Evolutionary conservation across 805 yeast genomes (phyloP).

Genomic region (Kazachstania kunashirensis): DNA sequence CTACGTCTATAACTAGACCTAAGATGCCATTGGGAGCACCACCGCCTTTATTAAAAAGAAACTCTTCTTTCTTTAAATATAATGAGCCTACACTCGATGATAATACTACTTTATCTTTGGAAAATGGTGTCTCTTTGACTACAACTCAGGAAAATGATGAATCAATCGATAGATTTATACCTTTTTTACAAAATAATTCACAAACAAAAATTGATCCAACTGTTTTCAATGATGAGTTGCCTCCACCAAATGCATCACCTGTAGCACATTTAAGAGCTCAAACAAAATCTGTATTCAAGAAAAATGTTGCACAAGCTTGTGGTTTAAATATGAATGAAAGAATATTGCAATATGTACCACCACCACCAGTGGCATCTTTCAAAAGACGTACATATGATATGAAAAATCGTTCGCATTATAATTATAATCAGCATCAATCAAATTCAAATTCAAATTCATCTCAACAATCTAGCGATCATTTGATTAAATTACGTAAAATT

Average conservation of each 20-base stretch:
- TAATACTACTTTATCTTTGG: too few relatives aligned
- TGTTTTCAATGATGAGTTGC: conserved; percentile 31
- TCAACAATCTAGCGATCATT: conserved; percentile 32
- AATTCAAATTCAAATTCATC: not conserved
- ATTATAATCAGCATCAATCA: conserved; percentile 9
- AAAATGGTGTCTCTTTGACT: too few relatives aligned
- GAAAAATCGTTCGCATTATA: conserved; percentile 26
- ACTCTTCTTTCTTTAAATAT: conserved; percentile 25
- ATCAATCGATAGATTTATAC: conserved; percentile 48
- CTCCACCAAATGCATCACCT: conserved; percentile 41
- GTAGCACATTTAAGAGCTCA: conserved; percentile 36
- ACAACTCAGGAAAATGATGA: conserved; percentile 4
- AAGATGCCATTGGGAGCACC: conserved; percentile 23
- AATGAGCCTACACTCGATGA: conserved; percentile 18
- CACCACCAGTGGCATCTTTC: conserved; percentile 53
- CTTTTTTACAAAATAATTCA: conserved; percentile 43
- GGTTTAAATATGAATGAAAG: conserved; percentile 77
- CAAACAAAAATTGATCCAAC: conserved; percentile 21
- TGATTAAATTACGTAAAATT: conserved; percentile 63
- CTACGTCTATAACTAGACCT: too few relatives aligned
- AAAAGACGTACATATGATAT: conserved; percentile 22
- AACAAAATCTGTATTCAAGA: conserved; percentile 45
- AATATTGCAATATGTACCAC: conserved; percentile 77
- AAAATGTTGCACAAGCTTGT: conserved; percentile 88
- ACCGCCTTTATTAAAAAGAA: conserved; percentile 27